phyloP scores from a whole-genome alignment of 371 early-diverging fungal species.

The Circinella umbellata region DNA sequence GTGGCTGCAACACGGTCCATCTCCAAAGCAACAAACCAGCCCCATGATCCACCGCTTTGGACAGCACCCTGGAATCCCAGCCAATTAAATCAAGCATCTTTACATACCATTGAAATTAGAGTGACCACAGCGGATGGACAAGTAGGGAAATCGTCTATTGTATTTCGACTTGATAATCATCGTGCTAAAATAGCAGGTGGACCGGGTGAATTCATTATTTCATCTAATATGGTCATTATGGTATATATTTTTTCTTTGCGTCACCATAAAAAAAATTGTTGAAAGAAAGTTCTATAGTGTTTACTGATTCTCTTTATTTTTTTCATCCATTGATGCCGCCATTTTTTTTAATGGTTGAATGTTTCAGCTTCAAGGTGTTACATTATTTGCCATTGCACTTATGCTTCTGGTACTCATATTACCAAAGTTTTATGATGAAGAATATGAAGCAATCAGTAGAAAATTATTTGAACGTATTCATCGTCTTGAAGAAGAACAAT shows the following conservation, averaged over 20 bases:
- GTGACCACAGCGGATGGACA: constrained; percentile 60
- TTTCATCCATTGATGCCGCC: too few species aligned
- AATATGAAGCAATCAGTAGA: constrained; percentile 3
- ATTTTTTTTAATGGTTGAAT: neutral
- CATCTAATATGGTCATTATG: constrained; percentile 55
- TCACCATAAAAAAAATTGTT: too few species aligned
- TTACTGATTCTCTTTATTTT: too few species aligned
- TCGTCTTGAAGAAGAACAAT: constrained; percentile 28
- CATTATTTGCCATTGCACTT: constrained; percentile 25
- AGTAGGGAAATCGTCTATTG: constrained; percentile 37
- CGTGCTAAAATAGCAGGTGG: constrained; percentile 66
- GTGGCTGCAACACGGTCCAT: constrained; percentile 26
- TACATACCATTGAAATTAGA: constrained; percentile 65
- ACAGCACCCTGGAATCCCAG: constrained; percentile 72
- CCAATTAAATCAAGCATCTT: constrained; percentile 60
- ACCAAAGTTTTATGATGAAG: constrained; percentile 37
- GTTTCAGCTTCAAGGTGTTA: constrained; percentile 29
- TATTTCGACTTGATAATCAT: constrained; percentile 69
- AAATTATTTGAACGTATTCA: constrained; percentile 16
- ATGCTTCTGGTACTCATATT: constrained; percentile 27
- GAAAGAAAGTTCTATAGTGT: too few species aligned
- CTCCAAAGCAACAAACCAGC: constrained; percentile 8
- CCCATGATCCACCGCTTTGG: constrained; percentile 70
- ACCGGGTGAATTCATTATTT: constrained; percentile 78
- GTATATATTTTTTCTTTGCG: constrained; percentile 31